phyloP scores from a whole-genome alignment of 805 yeast species.

The Suhomyces xylopsoci region DNA sequence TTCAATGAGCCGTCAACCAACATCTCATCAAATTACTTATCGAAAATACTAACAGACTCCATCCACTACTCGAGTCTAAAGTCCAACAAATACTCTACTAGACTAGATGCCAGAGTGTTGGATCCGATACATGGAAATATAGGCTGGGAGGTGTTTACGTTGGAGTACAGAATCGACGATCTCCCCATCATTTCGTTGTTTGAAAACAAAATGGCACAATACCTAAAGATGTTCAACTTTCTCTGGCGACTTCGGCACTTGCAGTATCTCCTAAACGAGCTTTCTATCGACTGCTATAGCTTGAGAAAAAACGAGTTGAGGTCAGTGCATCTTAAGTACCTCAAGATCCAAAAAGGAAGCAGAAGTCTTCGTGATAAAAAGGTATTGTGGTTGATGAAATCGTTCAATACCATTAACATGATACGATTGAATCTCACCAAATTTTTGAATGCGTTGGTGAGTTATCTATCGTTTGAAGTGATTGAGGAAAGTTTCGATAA shows the following conservation, averaged over 20 bases:
- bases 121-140: constrained; percentile 66
- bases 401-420: constrained; percentile 34
- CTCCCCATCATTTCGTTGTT: constrained; percentile 49
- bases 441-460: constrained; percentile 39
- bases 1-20: constrained; percentile 61
- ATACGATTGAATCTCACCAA: constrained; percentile 38
- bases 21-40: constrained; percentile 62
- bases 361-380: constrained; percentile 28
- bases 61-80: constrained; percentile 52
- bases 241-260: constrained; percentile 75
- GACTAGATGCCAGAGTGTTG: constrained; percentile 80
- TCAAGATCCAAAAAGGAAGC: constrained; percentile 18
- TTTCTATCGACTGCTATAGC: constrained; percentile 24
- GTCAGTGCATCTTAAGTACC: constrained; percentile 6
- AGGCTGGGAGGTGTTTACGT: constrained; percentile 92
- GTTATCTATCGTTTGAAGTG: constrained; percentile 44
- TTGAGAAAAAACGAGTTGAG: constrained; percentile 26
- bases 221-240: constrained; percentile 79
- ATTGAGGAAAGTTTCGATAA: constrained; percentile 40
- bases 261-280: constrained; percentile 45
- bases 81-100: constrained; percentile 39
- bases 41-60: constrained; percentile 63
- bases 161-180: constrained; percentile 64
- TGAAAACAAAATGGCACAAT: constrained; percentile 33
- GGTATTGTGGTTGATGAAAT: constrained; percentile 27